Conservation (phyloP, 2,329 filamentous ascomycete species). For the Pseudogymnoascus sp. region DNA sequence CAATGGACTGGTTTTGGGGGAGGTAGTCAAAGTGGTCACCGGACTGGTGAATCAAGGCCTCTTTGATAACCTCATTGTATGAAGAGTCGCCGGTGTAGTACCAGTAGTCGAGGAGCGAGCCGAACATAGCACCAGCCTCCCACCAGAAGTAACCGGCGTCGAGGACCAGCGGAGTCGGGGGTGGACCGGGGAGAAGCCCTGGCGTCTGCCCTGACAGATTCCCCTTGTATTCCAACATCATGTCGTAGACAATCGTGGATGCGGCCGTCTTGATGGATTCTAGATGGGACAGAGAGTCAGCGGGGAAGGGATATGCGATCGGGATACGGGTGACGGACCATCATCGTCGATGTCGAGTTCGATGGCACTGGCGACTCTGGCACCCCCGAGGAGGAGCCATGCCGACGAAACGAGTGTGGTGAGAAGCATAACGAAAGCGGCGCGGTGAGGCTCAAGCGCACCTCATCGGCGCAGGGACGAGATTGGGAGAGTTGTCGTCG, state of each 20-base stretch:
- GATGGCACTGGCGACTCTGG: neutral
- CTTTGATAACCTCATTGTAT: conserved; percentile 46
- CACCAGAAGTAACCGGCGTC: conserved; percentile 43
- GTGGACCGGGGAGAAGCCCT: conserved; percentile 38
- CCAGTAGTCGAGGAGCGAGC: conserved; percentile 70
- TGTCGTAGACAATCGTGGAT: conserved; percentile 35
- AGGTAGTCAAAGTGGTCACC: conserved; percentile 68
- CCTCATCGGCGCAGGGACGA: neutral
- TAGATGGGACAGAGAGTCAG: conserved; percentile 31
- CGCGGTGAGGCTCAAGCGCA: neutral
- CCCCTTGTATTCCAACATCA: conserved; percentile 46
- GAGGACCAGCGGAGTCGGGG: neutral
- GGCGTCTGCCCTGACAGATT: conserved; percentile 42
- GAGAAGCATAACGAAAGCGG: neutral
- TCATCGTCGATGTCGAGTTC: neutral
- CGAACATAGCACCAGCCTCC: conserved; percentile 67
- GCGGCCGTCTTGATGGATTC: conserved; percentile 30
- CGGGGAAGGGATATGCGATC: neutral
- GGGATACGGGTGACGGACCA: neutral
- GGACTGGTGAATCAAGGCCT: conserved; percentile 66
- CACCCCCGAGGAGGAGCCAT: conserved; percentile 2
- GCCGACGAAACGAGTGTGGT: conserved; percentile 1
- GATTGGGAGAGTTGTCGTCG: neutral
- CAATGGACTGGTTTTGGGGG: conserved; percentile 60
- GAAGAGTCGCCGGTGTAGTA: conserved; percentile 64